Base-by-base conservation (phyloP, 208 protist genomes). In the Perkinsela sp. region DNA sequence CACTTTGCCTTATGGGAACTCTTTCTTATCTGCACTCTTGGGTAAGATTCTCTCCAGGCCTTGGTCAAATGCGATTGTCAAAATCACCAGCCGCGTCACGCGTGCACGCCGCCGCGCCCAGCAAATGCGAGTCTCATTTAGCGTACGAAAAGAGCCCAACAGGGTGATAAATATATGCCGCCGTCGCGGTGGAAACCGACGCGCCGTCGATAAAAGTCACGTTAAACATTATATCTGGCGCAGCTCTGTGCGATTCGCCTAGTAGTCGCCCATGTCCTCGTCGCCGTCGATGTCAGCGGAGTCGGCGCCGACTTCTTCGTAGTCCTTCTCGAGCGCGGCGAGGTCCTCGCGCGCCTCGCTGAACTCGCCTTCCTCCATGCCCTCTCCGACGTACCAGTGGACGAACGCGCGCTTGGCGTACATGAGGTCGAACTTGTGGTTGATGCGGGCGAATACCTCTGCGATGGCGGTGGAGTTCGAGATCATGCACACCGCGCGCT, bases 281-380 rank as follows among this genome's bases (percentile, higher is more conserved):
- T 80, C 76, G 30, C 66, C 78, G 67, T 78, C 78, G 32, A 65
- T 80, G 29, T 84, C 82, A 65, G 72, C 72, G 30, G 79, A 85
- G 75, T 92, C 86, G 70, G 73, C 72, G 66, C 80, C 87, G 67
- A 92, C 84, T 72, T 93, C 89, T 71, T 90, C 84, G 76, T 94
- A 94, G 73, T 94, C 88, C 75, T 93, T 93, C 76, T 95, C 90
- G 66, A 95, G 78, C 48, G 88, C 86, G 30, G 79, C 84, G n/a
- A 95, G 73, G 84, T 95, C 88, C 73, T 94, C 89, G 75, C 90
- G 76, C 68, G 90, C 88, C 76, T 95, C 90, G 31, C 77, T 77
- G 77, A 95, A 95, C 74, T 94, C 91, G 68, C 87, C 88, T 75
- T 95, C 90, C 74, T 94, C 89, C 88, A 94, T 95, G 74, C 90